Evolutionary conservation across 805 yeast genomes (phyloP), one percentile per base, ranked within the genome.

Genomic region (Candida krabiensis): DNA sequence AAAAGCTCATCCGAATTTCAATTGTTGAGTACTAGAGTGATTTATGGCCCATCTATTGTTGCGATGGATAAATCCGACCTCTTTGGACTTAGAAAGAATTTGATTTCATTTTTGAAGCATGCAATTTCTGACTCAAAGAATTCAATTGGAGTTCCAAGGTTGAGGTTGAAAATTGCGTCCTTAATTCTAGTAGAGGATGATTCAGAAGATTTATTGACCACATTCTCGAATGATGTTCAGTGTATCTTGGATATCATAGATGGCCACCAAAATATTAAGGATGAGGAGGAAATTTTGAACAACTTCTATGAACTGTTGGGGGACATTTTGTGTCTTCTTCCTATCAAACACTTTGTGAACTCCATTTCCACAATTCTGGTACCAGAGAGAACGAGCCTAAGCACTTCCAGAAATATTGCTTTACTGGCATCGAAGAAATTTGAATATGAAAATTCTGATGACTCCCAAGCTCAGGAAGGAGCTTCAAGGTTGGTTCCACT

Each of bases 301-400:
- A 67, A 66, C 23, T 62, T 82, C 37, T 78, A 79, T 55, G 70
- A 68, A 19, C 61, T 86, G 35, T 68, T 91, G 46, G 76, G 79
- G 23, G 77, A 76, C 47, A 65, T 82, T 46, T 65, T 91, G 42
- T 79, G 79, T 41, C 67, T 88, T 44, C 67, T 91, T 37, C 96
- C 98, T 21, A 75, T 89, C 46, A 73, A 73, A 44, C 75, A 79
- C 47, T 90, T 86, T 58, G 82, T 83, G 19, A 67, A 71, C 13
- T 77, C 95, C 2, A 72, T 85, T 17, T 64, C 63, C 15, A 59
- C 69, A 0, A 66, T 76, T 46, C 55, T 67, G 28, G 50, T 50
- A 4, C 52, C 67, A 3, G 62, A 66, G 35, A 44, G 58, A 2
- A 52, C 77, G 9, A 64, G 67, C 3, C 56, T 69, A 37, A 74